Evolutionary conservation across 148 eudicot species (phyloP).

Genomic region (Chenopodium quinoa): DNA sequence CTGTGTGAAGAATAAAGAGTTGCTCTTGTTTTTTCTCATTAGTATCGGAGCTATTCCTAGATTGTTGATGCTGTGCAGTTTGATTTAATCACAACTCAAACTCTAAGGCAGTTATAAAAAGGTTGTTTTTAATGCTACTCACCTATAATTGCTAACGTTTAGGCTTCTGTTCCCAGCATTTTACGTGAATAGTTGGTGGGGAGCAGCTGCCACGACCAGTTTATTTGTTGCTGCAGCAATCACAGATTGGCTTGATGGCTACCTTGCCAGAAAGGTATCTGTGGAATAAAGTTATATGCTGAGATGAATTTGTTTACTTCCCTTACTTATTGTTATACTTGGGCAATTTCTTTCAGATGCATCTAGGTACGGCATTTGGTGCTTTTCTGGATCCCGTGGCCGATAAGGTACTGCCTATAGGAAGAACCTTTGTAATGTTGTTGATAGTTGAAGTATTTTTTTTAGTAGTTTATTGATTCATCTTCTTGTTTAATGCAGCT

Average conservation of each 20-base stretch:
- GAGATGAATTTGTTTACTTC: constrained; percentile 1
- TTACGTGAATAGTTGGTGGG: constrained; percentile 78
- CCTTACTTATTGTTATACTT: constrained; percentile 10
- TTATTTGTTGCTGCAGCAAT: constrained; percentile 86
- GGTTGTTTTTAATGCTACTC: not conserved
- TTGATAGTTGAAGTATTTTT: not conserved
- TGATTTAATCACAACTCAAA: not conserved
- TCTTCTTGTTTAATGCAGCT: constrained; percentile 66
- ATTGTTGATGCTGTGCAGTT: not conserved
- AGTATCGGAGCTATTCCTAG: not conserved
- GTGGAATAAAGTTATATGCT: not conserved
- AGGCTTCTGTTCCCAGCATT: constrained; percentile 51
- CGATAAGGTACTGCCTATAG: constrained; percentile 63
- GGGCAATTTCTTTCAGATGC: constrained; percentile 58
- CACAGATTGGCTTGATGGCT: constrained; percentile 99
- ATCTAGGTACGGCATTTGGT: constrained; percentile 80
- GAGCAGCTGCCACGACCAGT: constrained; percentile 72
- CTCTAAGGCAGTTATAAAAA: not conserved
- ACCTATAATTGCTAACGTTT: constrained; percentile 22
- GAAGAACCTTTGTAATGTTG: not conserved
- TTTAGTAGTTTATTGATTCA: constrained; percentile 11
- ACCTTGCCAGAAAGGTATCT: constrained; percentile 85
- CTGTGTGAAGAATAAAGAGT: not conserved
- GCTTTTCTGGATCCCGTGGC: constrained; percentile 99
- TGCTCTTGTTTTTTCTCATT: not conserved